phyloP scores from a whole-genome alignment of 352 stramenopile species.

The Pythium folliculosum region DNA sequence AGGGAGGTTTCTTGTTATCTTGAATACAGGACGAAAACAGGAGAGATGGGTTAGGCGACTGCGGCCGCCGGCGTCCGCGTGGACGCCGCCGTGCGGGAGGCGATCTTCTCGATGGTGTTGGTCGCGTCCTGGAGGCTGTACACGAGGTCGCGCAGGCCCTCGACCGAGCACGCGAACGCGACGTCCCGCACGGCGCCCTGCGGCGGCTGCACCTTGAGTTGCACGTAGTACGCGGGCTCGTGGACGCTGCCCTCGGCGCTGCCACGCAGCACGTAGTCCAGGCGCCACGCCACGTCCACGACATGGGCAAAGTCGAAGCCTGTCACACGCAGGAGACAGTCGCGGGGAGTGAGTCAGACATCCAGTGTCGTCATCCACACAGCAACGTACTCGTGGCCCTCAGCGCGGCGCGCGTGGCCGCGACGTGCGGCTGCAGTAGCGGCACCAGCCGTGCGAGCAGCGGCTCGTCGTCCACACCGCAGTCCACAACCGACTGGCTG shows the following conservation, averaged over 20 bases:
- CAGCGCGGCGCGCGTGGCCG: conserved; percentile 19
- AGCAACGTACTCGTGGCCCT: conserved; percentile 22
- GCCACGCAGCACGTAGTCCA: conserved; percentile 72
- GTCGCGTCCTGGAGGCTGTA: conserved; percentile 69
- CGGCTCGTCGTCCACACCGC: conserved; percentile 24
- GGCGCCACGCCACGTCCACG: conserved; percentile 67
- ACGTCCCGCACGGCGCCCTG: conserved; percentile 37
- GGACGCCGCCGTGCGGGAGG: not conserved
- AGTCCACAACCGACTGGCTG: conserved; percentile 15
- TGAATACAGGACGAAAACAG: not conserved
- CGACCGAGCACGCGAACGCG: conserved; percentile 67
- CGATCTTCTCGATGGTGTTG: conserved; percentile 66
- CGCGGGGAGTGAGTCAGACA: not conserved
- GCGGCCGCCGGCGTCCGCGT: not conserved
- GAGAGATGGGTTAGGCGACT: not conserved
- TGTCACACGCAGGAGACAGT: conserved; percentile 16
- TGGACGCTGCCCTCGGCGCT: conserved; percentile 57
- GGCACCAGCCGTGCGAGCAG: conserved; percentile 20
- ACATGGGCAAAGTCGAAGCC: conserved; percentile 77
- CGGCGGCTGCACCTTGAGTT: conserved; percentile 61
- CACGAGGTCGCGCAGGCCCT: conserved; percentile 66
- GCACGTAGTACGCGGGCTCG: conserved; percentile 61
- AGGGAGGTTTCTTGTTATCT: not conserved
- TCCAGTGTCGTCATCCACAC: no score
- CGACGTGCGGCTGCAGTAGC: conserved; percentile 16